phyloP scores from a whole-genome alignment of 176 grass and related monocot species.

The Aegilops umbellulata region DNA sequence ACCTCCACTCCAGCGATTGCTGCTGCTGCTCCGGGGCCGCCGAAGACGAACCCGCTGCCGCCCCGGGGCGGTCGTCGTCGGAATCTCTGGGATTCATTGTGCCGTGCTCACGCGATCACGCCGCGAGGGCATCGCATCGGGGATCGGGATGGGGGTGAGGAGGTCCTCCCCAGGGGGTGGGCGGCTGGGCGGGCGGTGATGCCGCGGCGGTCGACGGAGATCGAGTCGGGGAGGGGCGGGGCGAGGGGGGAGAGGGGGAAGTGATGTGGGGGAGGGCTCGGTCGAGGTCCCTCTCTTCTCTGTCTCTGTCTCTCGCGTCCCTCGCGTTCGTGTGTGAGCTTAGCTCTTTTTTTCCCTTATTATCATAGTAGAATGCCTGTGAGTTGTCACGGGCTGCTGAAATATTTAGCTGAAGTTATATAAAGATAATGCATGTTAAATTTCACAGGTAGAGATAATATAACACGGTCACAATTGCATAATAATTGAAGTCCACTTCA shows the following conservation, averaged over 20 bases:
- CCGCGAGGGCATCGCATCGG: constrained; percentile 33
- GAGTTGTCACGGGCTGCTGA: too few relatives aligned
- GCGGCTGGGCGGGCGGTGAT: background rate
- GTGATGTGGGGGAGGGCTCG: constrained; percentile 33
- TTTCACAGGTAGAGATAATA: too few relatives aligned
- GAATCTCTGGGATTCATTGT: constrained; percentile 51
- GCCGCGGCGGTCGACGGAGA: constrained; percentile 36
- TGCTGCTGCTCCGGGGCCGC: constrained; percentile 9
- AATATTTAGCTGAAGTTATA: too few relatives aligned
- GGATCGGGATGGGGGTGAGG: constrained; percentile 23
- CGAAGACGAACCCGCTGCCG: constrained; percentile 14
- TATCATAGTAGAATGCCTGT: too few relatives aligned
- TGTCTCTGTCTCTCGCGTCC: background rate
- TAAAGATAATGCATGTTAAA: too few relatives aligned
- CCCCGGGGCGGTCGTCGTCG: constrained; percentile 23
- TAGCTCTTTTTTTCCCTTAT: background rate
- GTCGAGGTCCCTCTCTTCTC: constrained; percentile 16
- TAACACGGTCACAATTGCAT: too few relatives aligned
- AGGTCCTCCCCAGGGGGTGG: background rate
- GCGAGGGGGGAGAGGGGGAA: background rate
- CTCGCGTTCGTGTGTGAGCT: background rate
- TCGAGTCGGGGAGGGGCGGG: constrained; percentile 23
- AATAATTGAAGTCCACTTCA: too few relatives aligned
- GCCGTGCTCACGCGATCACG: constrained; percentile 52
- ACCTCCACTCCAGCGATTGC: constrained; percentile 63